Evolutionary conservation across 179 eudicot species (phyloP).

Genomic region (Corrigiola litoralis): DNA sequence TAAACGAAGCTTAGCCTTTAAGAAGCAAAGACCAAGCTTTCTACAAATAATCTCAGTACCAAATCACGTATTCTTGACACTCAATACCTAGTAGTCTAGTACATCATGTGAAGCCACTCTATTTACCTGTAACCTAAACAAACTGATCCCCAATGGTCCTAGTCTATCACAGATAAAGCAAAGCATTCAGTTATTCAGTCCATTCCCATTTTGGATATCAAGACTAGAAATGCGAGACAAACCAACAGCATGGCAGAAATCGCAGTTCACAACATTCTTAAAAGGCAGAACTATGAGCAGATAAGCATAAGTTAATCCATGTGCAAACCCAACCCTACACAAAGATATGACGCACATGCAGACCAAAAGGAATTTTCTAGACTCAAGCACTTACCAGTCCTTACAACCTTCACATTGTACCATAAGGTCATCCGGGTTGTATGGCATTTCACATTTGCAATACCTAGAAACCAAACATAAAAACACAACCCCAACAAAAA

Average conservation of each 20-base stretch:
- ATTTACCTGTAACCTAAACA: not conserved
- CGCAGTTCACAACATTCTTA: not conserved
- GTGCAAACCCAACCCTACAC: too few species aligned
- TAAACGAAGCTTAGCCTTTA: not conserved
- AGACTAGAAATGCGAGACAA: not conserved
- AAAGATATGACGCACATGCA: too few species aligned
- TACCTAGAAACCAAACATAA: slow-evolving; percentile 42
- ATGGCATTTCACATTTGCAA: slow-evolving; percentile 94
- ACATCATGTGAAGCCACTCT: not conserved
- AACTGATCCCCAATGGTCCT: not conserved
- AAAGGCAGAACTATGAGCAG: too few species aligned
- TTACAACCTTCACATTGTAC: slow-evolving; percentile 86
- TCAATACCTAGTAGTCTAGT: not conserved
- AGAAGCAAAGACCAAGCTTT: not conserved
- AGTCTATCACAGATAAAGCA: not conserved
- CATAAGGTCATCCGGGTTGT: slow-evolving; percentile 91
- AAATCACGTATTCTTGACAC: not conserved
- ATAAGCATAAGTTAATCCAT: too few species aligned
- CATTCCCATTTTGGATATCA: too few species aligned
- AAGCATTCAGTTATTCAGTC: too few species aligned
- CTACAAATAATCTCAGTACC: not conserved
- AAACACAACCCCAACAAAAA: slow-evolving; percentile 6
- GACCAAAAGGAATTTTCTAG: too few species aligned
- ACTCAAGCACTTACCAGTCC: slow-evolving; percentile 58
- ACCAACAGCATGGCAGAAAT: not conserved